A percentile compares a stretch with the other conserved stretches of the same genome.
Evolutionary conservation across 2,329 filamentous ascomycete species (phyloP).

Genomic region (Polytolypa hystricis): DNA sequence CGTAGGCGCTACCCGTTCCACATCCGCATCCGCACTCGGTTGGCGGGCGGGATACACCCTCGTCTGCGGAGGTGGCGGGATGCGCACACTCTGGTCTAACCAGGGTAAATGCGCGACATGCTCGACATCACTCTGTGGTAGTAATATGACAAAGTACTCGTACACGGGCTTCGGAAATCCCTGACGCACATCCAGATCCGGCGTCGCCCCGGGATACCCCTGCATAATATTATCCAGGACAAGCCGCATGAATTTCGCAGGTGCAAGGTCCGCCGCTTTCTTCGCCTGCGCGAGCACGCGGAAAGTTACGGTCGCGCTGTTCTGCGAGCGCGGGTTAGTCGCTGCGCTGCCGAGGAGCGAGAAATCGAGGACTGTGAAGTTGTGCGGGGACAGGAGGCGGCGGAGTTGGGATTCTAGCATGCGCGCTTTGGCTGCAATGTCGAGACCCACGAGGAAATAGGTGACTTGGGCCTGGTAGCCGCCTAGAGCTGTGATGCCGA

Average conservation of each 20-base stretch:
- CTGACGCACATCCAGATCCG: slow-evolving; percentile 23
- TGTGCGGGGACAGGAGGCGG: slow-evolving; percentile 24
- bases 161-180: slow-evolving; percentile 26
- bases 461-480: slow-evolving; percentile 38
- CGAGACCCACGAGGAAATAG: slow-evolving; percentile 36
- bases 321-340: slow-evolving; percentile 29
- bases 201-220: slow-evolving; percentile 28
- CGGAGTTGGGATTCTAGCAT: slow-evolving; percentile 37
- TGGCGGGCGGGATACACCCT: slow-evolving; percentile 16
- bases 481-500: slow-evolving; percentile 36
- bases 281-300: slow-evolving; percentile 37
- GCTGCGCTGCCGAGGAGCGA: slow-evolving; percentile 19
- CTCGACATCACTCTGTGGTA: slow-evolving; percentile 17
- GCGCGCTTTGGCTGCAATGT: slow-evolving; percentile 36
- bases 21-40: slow-evolving; percentile 13
- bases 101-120: slow-evolving; percentile 19
- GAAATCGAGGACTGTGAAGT: slow-evolving; percentile 23
- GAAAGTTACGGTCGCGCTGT: slow-evolving; percentile 32
- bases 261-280: slow-evolving; percentile 24
- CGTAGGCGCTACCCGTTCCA: slow-evolving; percentile 9
- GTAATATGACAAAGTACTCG: slow-evolving; percentile 20
- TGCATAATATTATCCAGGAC: slow-evolving; percentile 32
- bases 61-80: slow-evolving; percentile 15
- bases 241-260: slow-evolving; percentile 25
- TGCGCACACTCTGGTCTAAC: slow-evolving; percentile 11